Evolutionary conservation across 2,329 filamentous ascomycete species (phyloP), one percentile per base, ranked within the genome.

Genomic region (Myriosclerotinia duriaeana): DNA sequence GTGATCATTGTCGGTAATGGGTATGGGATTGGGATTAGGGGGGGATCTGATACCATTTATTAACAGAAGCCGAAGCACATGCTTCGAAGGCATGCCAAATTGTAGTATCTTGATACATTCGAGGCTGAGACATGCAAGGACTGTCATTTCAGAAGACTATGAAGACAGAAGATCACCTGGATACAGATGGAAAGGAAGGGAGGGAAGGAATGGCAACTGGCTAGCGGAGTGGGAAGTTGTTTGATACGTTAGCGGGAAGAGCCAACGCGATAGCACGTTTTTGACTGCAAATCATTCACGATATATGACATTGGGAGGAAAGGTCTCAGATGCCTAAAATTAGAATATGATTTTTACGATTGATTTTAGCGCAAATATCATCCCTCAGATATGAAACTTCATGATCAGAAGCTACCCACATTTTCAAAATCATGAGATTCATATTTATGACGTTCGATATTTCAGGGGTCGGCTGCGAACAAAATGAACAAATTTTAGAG

Each of bases 401-500:
- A 2, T 60, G 5, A 30, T 2, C 17, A 9, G 44, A 48, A 48
- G 44, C 44, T n/a, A 36, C 38, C 20, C 22, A 17, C 17, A 44
- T 46, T 12, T 44, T 42, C 42, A 64, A 26, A 65, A 56, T 26
- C 8, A 38, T 48, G n/a, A 50, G n/a, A 61, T 50, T 61, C 58
- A 38, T 38, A 34, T 34, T 34, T 34, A 34, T 34, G 30, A 34
- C 30, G 30, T 34, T 34, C 30, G 30, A 34, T 5, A 34, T 34
- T 34, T 50, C 46, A 38, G 15, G 12, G 54, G 40, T 55, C 36
- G n/a, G 40, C 40, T 55, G 42, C 36, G 58, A 50, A 61, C 42
- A 62, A 68, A 68, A 66, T 66, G 60, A 70, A 70, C 67, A 68
- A 65, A 64, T 72, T 71, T 72, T 69, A 66, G 66, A 68, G 69